Base-by-base conservation (phyloP, 148 eudicot genomes). In the Gaultheria prostrata region DNA sequence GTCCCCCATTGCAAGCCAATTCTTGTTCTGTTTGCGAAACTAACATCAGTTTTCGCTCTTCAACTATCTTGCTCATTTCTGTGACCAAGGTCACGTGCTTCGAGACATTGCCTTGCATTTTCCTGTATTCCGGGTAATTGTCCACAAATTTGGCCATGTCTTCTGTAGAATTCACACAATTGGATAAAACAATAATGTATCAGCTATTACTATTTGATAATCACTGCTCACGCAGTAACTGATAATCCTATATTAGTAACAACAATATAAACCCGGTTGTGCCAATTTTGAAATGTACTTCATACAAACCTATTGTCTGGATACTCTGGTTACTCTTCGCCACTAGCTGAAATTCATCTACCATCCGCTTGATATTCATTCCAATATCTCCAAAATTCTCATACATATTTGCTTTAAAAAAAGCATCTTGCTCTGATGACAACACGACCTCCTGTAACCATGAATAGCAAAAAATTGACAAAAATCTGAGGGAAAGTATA, bases 131-230 rank as follows among this genome's bases (percentile, higher is more conserved):
- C 4, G 99, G 99, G 77, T 96, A 96, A 87, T 96, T 96, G 88
- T 96, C 98, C 89, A 96, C 99, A 90, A 96, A 96, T 90, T 92
- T 96, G 79, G 99, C 97, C 99, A 96, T 96, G 90, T 96, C 99
- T 89, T 96, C 99, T 96, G 94, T 86, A 89, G 83, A 87, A 82
- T 78, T 78, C 57, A 11, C 80, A 83, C 76, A 24, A 49, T 72
- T 65, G 69, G 30, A 63, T 6, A 35, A 35, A 67, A 72, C 83
- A 54, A 74, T n/a, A 56, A 70, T 35, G 9, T 21, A 30, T 73
- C 33, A 73, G 54, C 43, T 15, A 73, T 15, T 72, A 45, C 67
- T 17, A 35, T 24, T 24, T 50, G 51, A 50, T 32, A 54, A 74
- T 32, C 14, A 74, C 39, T 21, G 1, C 0, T 1, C 21, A 81